Base-by-base conservation (phyloP, 2,329 filamentous ascomycete species). In the Truncatella angustata region DNA sequence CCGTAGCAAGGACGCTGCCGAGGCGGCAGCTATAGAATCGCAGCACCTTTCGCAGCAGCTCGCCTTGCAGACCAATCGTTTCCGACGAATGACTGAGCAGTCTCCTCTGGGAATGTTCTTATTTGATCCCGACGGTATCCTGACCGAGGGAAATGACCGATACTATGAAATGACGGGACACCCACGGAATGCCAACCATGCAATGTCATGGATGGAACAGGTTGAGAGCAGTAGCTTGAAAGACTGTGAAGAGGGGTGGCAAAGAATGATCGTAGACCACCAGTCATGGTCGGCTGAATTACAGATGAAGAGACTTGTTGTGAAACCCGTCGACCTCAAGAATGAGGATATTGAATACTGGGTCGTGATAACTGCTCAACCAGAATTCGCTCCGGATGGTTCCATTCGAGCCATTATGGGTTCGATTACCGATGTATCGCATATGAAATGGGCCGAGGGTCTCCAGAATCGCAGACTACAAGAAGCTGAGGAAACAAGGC, bases 91-190 rank as follows among this genome's bases (percentile, higher is more conserved):
- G 69, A 70, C 69, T 0, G 68, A 71, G 37, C 45, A 67, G 0
- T 71, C 69, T 0, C 69, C 66, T 0, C 51, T 71, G 3, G 69
- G 69, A 0, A 71, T 71, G 69, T 70, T 71, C n/a, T 63, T 71
- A 9, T 63, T 69, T 49, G 67, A 63, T 20, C 66, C 69, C 0
- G 70, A 74, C 34, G 73, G 72, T 4, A 62, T 73, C 3, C 56
- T 78, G 4, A 62, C 71, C 39, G 60, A 79, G 51, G 73, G 67
- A 2, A 79, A 79, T 32, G 72, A 75, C 3, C 69, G 70, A 4
- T 78, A 73, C 54, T 78, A 72, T 50, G 72, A 76, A 30, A 73
- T 79, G 69, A 77, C 72, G 0, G 73, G 73, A 0, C 70, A 73
- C 35, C 59, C 61, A 0, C 61, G 70, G 21, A 71, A 74, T 2